Conservation (phyloP, 768 basidiomycete species). For the Filobasidium floriforme region DNA sequence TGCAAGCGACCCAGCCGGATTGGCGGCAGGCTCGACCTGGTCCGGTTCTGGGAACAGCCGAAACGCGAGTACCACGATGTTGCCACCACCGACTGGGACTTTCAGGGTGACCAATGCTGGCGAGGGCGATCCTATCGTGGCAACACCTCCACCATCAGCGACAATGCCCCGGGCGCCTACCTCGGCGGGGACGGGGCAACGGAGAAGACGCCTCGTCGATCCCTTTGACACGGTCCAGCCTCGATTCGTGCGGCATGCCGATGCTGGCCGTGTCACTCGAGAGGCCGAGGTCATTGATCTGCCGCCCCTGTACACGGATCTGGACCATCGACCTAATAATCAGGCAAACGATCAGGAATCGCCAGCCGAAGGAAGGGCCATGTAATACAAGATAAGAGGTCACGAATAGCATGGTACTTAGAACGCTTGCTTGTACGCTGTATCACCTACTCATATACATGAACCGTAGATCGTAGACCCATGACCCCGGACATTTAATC, state of each 20-base stretch:
- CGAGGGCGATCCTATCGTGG: conserved; percentile 14
- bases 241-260: conserved; percentile 23
- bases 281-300: conserved; percentile 24
- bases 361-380: background rate
- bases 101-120: conserved; percentile 22
- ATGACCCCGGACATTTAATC: no score
- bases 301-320: conserved; percentile 25
- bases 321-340: conserved; percentile 6
- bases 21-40: no score
- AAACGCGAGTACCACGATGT: background rate
- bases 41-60: background rate
- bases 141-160: conserved; percentile 1
- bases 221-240: conserved; percentile 12
- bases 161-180: background rate
- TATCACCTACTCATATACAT: background rate
- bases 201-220: conserved; percentile 5
- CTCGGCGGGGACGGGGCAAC: background rate
- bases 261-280: conserved; percentile 14
- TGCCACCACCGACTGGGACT: conserved; percentile 2
- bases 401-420: background rate
- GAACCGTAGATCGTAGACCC: no score
- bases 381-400: background rate
- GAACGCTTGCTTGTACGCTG: background rate
- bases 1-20: background rate
- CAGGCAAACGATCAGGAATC: background rate